Evolutionary conservation across 805 yeast species (phyloP), one percentile per base, ranked within the genome.

Genomic region (Phaffomyces thermotolerans): DNA sequence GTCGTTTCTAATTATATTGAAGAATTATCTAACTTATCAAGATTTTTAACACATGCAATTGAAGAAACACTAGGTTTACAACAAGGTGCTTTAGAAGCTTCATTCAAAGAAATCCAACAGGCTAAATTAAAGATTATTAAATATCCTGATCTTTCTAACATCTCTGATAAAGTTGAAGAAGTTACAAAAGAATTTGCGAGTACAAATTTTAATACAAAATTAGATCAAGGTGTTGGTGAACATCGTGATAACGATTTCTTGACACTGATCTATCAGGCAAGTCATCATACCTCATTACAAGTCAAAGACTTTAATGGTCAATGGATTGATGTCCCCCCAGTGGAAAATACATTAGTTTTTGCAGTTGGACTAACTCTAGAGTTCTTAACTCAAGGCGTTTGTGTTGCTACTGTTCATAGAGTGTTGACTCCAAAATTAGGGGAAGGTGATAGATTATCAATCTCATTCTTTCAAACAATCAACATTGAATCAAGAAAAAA

Each of bases 241-340:
- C 88, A 81, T 53, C 70, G 84, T 45, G 89, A 82, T 52, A 75
- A 80, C 4, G 84, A 78, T 43, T 66, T 80, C 52, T 54, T 80
- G 25, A 79, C 85, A 0, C 76, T 69, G 54, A 76, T 81, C 12
- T 74, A 70, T 50, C 84, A 80, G 53, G 84, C 78, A 10, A 64
- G 75, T 1, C 63, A 59, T 14, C 76, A 71, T 44, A 59, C 56
- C 4, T 67, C 73, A 8, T 56, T 73, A 29, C 74, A 72, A 47
- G 76, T 72, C 12, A 73, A 72, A 48, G 68, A 67, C 44, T 70
- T 67, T 55, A 59, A 64, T 40, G 77, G 78, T 6, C 52, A 70
- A 10, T 73, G 77, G 77, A 54, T 71, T 17, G 59, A 67, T 4
- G 75, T 72, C 4, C 72, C 72, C 2, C 67, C 72, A 36, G 36